These are phyloP conservation scores for Scheffersomyces stambukii DNA, from an alignment of 1,139 yeast genomes.

Conservation along the genomic window DNA sequence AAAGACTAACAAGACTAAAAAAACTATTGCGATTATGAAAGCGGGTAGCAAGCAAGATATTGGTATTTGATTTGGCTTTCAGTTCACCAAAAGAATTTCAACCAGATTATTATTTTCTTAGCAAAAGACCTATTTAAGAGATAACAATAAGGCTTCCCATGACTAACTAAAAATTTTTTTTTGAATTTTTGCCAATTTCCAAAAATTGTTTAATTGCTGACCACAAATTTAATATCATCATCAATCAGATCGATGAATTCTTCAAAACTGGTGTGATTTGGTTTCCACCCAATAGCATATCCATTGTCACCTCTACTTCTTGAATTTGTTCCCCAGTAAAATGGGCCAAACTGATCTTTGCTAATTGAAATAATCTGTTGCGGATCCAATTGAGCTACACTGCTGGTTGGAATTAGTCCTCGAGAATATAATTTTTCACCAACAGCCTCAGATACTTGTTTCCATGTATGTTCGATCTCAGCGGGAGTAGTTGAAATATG, in stretches of 20 bases:
- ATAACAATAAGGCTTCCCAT: too few relatives aligned
- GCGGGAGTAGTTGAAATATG: conserved; percentile 11
- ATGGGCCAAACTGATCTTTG: conserved; percentile 18
- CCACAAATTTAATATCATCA: conserved; percentile 16
- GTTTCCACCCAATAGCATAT: conserved; percentile 20
- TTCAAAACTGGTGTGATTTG: conserved; percentile 13
- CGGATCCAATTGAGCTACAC: conserved; percentile 16
- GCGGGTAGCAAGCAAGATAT: too few relatives aligned
- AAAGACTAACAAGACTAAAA: too few relatives aligned
- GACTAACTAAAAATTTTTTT: too few relatives aligned
- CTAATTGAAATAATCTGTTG: conserved; percentile 13
- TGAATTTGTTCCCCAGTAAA: conserved; percentile 28
- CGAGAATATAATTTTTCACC: conserved; percentile 15
- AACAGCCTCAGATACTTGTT: conserved; percentile 22
- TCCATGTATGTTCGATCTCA: conserved; percentile 33
- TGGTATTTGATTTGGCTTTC: too few relatives aligned
- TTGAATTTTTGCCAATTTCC: too few relatives aligned
- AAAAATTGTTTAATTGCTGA: too few relatives aligned
- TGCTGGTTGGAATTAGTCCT: conserved; percentile 13
- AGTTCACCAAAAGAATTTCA: too few relatives aligned
- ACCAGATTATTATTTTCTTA: too few relatives aligned
- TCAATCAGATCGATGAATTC: conserved; percentile 15
- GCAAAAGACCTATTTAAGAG: too few relatives aligned
- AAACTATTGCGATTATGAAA: too few relatives aligned
- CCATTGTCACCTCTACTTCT: conserved; percentile 27